phyloP scores from a whole-genome alignment of 768 basidiomycete species.

The Trametopsis cervina region DNA sequence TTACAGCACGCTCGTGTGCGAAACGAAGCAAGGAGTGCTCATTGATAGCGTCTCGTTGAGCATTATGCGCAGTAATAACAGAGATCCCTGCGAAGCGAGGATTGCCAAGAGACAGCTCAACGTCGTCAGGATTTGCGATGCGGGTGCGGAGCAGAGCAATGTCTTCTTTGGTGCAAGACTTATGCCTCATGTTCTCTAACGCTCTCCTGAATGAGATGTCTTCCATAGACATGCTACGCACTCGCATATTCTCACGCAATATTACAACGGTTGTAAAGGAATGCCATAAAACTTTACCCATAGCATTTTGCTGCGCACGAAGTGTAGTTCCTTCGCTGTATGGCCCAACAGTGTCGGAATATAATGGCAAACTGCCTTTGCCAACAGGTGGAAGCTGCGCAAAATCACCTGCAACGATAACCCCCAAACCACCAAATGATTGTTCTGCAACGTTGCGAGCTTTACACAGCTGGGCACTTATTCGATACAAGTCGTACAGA shows the following conservation, averaged over 20 bases:
- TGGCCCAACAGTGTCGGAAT: too few species aligned
- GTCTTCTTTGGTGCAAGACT: too few species aligned
- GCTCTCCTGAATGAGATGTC: conserved; percentile 25
- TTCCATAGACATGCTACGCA: conserved; percentile 7
- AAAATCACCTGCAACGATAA: conserved; percentile 43
- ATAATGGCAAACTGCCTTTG: conserved; percentile 3
- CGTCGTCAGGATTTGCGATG: too few species aligned
- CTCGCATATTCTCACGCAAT: conserved; percentile 15
- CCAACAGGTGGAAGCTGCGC: conserved; percentile 31
- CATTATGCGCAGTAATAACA: conserved; percentile 28
- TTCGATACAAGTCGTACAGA: conserved; percentile 23
- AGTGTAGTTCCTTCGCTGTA: background rate
- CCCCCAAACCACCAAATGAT: conserved; percentile 32
- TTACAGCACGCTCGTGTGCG: conserved; percentile 27
- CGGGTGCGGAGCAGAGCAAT: too few species aligned
- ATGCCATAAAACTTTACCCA: conserved; percentile 18
- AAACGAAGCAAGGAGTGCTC: conserved; percentile 22
- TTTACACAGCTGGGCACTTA: conserved; percentile 17
- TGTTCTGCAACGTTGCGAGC: conserved; percentile 11
- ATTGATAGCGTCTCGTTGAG: conserved; percentile 32
- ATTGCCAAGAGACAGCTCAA: too few species aligned
- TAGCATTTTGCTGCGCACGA: conserved; percentile 3
- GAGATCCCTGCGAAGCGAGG: conserved; percentile 25
- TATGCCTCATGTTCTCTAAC: conserved; percentile 32
- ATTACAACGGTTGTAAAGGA: conserved; percentile 16